Conservation (phyloP, 73 alveolate species). For the Tetrahymena malaccensis region DNA sequence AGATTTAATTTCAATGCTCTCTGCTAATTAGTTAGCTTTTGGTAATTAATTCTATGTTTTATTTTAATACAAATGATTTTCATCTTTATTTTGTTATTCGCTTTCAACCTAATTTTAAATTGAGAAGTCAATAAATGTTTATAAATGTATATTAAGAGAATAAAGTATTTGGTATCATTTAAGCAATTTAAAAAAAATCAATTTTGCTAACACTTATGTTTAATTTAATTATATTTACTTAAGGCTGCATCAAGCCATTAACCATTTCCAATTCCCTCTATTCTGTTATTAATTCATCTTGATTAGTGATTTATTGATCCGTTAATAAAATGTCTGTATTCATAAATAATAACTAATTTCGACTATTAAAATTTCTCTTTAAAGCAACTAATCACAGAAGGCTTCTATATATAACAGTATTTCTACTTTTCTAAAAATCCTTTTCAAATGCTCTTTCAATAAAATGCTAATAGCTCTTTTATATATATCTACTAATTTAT, state of each 20-base stretch:
- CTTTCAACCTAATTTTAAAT: too few species aligned
- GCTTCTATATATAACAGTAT: too few species aligned
- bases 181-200: too few species aligned
- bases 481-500: background rate
- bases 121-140: too few species aligned
- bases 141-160: too few species aligned
- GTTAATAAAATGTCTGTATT: background rate
- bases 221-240: background rate
- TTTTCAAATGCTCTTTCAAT: too few species aligned
- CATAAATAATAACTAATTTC: background rate
- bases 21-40: background rate
- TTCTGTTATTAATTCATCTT: background rate
- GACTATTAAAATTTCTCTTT: background rate
- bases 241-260: background rate
- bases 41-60: too few species aligned
- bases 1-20: background rate
- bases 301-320: background rate
- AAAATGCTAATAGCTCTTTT: too few species aligned
- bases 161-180: too few species aligned
- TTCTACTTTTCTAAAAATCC: background rate
- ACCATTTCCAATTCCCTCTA: background rate
- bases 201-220: too few species aligned
- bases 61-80: too few species aligned
- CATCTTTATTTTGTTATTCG: too few species aligned
- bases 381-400: background rate